Conservation (phyloP, 1,139 yeast species). For the Suhomyces ambrosiae region DNA sequence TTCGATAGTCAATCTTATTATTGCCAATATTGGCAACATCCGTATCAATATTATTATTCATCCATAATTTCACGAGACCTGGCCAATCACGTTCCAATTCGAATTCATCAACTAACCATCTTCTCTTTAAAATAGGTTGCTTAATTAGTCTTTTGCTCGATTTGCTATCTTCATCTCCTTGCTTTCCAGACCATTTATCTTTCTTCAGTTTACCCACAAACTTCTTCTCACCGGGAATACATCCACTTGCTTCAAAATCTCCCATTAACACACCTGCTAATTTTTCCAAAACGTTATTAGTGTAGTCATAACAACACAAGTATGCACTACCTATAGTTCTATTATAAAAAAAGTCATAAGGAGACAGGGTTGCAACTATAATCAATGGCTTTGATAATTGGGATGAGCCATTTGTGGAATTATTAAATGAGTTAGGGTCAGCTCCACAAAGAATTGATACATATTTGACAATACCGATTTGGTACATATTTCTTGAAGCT, state of each 20-base stretch:
- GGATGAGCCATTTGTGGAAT: constrained; percentile 21
- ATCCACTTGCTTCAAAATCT: constrained; percentile 52
- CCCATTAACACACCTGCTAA: constrained; percentile 60
- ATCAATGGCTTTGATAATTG: constrained; percentile 53
- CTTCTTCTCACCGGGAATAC: constrained; percentile 58
- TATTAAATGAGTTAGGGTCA: constrained; percentile 39
- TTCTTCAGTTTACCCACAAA: constrained; percentile 31
- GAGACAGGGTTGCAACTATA: constrained; percentile 64
- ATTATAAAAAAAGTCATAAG: constrained; percentile 62
- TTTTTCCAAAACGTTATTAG: constrained; percentile 52
- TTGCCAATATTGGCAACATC: constrained; percentile 13
- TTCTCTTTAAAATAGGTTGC: constrained; percentile 36
- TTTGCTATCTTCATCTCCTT: constrained; percentile 1
- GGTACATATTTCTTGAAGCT: constrained; percentile 65
- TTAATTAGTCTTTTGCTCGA: constrained; percentile 11
- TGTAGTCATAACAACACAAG: constrained; percentile 64
- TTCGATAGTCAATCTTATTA: constrained; percentile 26
- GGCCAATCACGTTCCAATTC: constrained; percentile 54
- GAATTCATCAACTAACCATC: constrained; percentile 66
- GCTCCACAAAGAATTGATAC: constrained; percentile 58
- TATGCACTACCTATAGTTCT: constrained; percentile 59
- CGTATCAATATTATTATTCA: constrained; percentile 29
- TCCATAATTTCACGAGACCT: constrained; percentile 48
- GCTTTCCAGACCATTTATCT: constrained; percentile 9
- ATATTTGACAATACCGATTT: constrained; percentile 64